These are phyloP conservation scores for Geranium brycei DNA, from an alignment of 345 rosid genomes.

Conservation along the genomic window DNA sequence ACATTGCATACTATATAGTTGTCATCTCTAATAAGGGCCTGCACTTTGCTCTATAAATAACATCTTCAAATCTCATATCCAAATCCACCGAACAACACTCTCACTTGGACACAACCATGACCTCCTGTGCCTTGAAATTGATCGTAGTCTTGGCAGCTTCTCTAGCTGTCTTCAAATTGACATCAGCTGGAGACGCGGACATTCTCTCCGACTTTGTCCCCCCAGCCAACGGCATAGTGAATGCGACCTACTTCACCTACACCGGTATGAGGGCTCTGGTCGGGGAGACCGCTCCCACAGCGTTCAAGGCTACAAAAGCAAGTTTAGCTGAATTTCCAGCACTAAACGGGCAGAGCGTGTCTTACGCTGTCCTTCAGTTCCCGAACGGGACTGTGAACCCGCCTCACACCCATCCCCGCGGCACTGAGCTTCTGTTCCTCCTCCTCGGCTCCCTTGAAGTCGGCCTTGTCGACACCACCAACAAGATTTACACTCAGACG, in stretches of 20 bases:
- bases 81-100: no score
- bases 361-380: slow-evolving; percentile 21
- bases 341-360: slow-evolving; percentile 29
- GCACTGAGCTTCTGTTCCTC: slow-evolving; percentile 20
- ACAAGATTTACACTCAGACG: slow-evolving; percentile 24
- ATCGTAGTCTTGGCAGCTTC: slow-evolving; percentile 12
- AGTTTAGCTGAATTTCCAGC: slow-evolving; percentile 22
- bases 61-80: no score
- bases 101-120: slow-evolving; percentile 4
- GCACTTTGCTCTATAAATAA: no score
- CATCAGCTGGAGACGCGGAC: slow-evolving; percentile 24
- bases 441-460: slow-evolving; percentile 20
- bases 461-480: slow-evolving; percentile 29
- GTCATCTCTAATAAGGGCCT: no score
- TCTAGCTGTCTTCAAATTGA: slow-evolving; percentile 3
- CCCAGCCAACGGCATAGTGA: slow-evolving; percentile 9
- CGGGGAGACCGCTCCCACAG: background rate
- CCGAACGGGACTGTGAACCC: slow-evolving; percentile 15
- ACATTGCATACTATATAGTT: no score
- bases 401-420: slow-evolving; percentile 27
- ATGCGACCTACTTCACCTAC: slow-evolving; percentile 27
- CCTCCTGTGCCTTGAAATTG: slow-evolving; percentile 5
- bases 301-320: slow-evolving; percentile 16
- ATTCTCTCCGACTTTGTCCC: slow-evolving; percentile 18
- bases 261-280: slow-evolving; percentile 13